Evolutionary conservation across 768 basidiomycete genomes (phyloP), one percentile per base, ranked within the genome.

Genomic region (Vishniacozyma victoriae): DNA sequence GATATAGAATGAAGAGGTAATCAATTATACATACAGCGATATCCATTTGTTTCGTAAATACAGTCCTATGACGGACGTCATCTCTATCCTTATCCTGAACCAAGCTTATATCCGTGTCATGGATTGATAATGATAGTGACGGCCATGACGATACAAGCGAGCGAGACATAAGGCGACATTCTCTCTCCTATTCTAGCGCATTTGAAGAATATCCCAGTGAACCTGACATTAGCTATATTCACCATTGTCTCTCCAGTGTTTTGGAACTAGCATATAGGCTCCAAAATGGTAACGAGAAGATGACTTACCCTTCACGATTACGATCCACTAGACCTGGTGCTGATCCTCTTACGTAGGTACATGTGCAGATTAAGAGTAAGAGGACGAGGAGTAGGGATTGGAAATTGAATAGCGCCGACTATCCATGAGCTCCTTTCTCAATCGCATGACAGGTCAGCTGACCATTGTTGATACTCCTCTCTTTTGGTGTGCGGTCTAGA

Each of bases 391-490:
- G 79, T 16, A 99, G 79, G 0, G 92, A 90, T 73, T 93, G 85
- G 69, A 99, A 99, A 75, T 96, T 93, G 82, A 97, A 96, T 19
- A 99, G 79, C 2, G 95, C 95, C 23, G 93, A 92, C 84, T 86
- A 67, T 3, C 15, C 12, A 19, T 46, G n/a, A n/a, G n/a, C n/a
- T n/a, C n/a, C n/a, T n/a, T n/a, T n/a, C n/a, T n/a, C n/a, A n/a
- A n/a, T n/a, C n/a, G n/a, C n/a, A n/a, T n/a, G n/a, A n/a, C n/a
- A n/a, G n/a, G n/a, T n/a, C n/a, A n/a, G n/a, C n/a, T n/a, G n/a
- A n/a, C n/a, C n/a, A n/a, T n/a, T n/a, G n/a, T n/a, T n/a, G n/a
- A n/a, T n/a, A n/a, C n/a, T n/a, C n/a, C n/a, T n/a, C n/a, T n/a
- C n/a, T n/a, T n/a, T n/a, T n/a, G n/a, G n/a, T n/a, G n/a, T n/a